phyloP scores from a whole-genome alignment of 2,329 filamentous ascomycete genomes.

The Penicillium polonicum region DNA sequence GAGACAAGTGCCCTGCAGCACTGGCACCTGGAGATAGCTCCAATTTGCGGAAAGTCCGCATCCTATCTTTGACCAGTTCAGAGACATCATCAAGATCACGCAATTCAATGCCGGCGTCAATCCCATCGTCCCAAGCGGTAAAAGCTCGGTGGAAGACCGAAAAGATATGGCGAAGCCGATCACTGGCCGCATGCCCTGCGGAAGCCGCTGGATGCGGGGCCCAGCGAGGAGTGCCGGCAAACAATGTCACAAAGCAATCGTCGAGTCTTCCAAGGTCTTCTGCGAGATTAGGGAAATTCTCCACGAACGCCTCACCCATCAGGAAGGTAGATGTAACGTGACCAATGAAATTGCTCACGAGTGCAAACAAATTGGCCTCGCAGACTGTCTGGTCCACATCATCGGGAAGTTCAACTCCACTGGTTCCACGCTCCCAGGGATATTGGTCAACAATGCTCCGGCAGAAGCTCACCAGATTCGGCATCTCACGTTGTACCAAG shows the following conservation, averaged over 20 bases:
- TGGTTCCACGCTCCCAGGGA: constrained; percentile 59
- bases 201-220: constrained; percentile 53
- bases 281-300: constrained; percentile 53
- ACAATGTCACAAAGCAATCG: constrained; percentile 53
- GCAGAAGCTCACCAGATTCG: constrained; percentile 60
- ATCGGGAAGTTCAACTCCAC: constrained; percentile 44
- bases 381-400: constrained; percentile 44
- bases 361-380: constrained; percentile 52
- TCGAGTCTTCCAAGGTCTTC: constrained; percentile 59
- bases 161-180: constrained; percentile 43
- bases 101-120: constrained; percentile 45
- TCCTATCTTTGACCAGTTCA: constrained; percentile 45
- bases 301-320: constrained; percentile 54
- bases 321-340: constrained; percentile 48
- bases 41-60: constrained; percentile 41
- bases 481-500: constrained; percentile 47
- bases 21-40: constrained; percentile 40
- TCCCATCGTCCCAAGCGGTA: constrained; percentile 42
- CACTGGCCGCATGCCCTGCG: constrained; percentile 49
- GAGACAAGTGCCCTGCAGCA: constrained; percentile 45
- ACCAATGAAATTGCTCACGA: constrained; percentile 59
- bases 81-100: constrained; percentile 52
- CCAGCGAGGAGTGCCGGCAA: constrained; percentile 57
- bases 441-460: constrained; percentile 61
- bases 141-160: constrained; percentile 46